Conservation (phyloP, 176 grass and related monocot species). For the Echinochloa phyllopogon region DNA sequence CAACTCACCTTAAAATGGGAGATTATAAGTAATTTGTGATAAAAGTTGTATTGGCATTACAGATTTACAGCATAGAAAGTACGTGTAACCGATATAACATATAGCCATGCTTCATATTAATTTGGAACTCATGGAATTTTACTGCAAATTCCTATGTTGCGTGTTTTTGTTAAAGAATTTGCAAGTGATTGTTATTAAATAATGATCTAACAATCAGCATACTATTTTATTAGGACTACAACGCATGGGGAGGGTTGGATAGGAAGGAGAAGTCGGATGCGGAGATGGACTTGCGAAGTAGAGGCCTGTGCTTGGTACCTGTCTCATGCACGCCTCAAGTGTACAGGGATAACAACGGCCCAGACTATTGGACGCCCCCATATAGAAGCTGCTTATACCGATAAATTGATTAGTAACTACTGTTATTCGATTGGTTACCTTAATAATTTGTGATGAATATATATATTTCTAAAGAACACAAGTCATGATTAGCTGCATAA, state of each 20-base stretch:
- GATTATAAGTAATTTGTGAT: background rate
- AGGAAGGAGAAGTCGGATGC: conserved; percentile 65
- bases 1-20: background rate
- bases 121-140: background rate
- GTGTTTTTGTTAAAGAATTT: background rate
- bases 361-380: conserved; percentile 81
- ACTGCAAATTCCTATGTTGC: background rate
- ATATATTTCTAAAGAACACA: conserved; percentile 33
- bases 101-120: background rate
- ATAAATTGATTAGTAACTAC: conserved; percentile 42
- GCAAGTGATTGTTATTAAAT: background rate
- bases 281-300: conserved; percentile 69
- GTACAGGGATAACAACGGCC: conserved; percentile 69
- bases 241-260: conserved; percentile 69
- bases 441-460: conserved; percentile 53
- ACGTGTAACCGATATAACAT: background rate
- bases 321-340: conserved; percentile 76
- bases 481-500: background rate
- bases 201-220: conserved; percentile 1
- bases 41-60: background rate
- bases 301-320: conserved; percentile 87
- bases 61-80: background rate
- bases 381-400: conserved; percentile 73
- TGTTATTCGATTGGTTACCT: conserved; percentile 28
- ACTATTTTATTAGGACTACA: conserved; percentile 63